Base-by-base conservation (phyloP, 495 filamentous ascomycete species). In the Hypoxylon intermedium region DNA sequence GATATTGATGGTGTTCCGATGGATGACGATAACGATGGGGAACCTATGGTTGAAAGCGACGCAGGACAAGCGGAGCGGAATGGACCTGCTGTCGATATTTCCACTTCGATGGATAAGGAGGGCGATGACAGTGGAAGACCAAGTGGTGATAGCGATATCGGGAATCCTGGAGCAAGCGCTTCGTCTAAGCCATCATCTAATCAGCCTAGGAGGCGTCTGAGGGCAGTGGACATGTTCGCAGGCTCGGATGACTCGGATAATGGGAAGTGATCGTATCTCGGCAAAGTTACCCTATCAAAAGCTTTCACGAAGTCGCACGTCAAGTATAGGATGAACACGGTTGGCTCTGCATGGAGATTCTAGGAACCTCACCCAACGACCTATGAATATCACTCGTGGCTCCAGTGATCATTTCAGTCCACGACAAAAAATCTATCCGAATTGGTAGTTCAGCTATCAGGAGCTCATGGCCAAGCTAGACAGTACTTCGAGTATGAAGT, bases 141-240 rank as follows among this genome's bases (percentile, higher is more conserved):
- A 30, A 37, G 34, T 13, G 54, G 58, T 15, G 73, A 61, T 2
- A 67, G 71, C n/a, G 68, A 68, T 26, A 34, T 13, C 12, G 19
- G 7, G 7, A 47, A 55, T 9, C 12, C 20, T 13, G 40, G 26
- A 23, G 30, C 23, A 6, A 30, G 12, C 11, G 18, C n/a, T 15
- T 26, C 46, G 9, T 52, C 40, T 11, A 55, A 46, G 23, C 21
- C 15, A 18, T 6, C 21, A 67, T 28, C 60, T 38, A 24, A 19
- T 52, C 68, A 58, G 52, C 53, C 73, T 12, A 70, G 58, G 53
- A 84, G 83, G 60, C 84, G 92, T 43, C 90, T 91, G 70, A 90
- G 85, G 60, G 93, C 93, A 3, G 91, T 91, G 67, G 93, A 97
- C 68, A 96, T 97, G 92, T 97, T 96, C 83, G 93, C 89, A 12